phyloP scores from a whole-genome alignment of 768 basidiomycete species.

The Boletellus ananiceps region DNA sequence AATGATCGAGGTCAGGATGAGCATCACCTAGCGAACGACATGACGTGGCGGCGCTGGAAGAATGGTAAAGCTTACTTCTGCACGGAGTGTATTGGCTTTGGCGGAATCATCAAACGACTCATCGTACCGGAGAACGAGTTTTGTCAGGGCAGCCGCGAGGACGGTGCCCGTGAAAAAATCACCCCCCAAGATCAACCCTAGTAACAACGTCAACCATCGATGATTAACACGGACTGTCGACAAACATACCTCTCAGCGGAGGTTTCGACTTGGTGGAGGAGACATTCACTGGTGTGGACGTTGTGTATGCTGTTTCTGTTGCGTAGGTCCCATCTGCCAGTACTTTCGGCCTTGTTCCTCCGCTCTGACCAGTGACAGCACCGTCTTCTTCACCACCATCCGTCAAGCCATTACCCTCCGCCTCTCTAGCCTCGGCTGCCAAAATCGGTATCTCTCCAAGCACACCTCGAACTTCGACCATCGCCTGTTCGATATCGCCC shows the following conservation, averaged over 20 bases:
- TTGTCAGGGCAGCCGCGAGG: slow-evolving; percentile 84
- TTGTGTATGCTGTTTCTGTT: slow-evolving; percentile 87
- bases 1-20: slow-evolving; percentile 96
- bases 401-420: slow-evolving; percentile 47
- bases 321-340: slow-evolving; percentile 97
- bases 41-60: background rate
- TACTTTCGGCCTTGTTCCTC: slow-evolving; percentile 64
- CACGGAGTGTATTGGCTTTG: slow-evolving; percentile 69
- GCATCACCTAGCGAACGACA: slow-evolving; percentile 63
- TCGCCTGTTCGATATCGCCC: slow-evolving; percentile 62
- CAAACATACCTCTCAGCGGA: slow-evolving; percentile 67
- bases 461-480: slow-evolving; percentile 77
- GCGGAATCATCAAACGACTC: slow-evolving; percentile 47
- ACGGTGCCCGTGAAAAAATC: slow-evolving; percentile 97
- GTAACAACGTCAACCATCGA: background rate
- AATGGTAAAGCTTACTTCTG: slow-evolving; percentile 54
- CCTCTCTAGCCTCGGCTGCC: slow-evolving; percentile 82
- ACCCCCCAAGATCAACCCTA: slow-evolving; percentile 85
- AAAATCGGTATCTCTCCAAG: slow-evolving; percentile 97
- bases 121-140: slow-evolving; percentile 76
- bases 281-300: slow-evolving; percentile 53
- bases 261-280: slow-evolving; percentile 91
- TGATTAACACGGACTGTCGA: background rate
- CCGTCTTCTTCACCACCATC: slow-evolving; percentile 45
- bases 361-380: slow-evolving; percentile 32